phyloP scores from a whole-genome alignment of 2,329 filamentous ascomycete species.

The Ophiosphaerella herpotricha region DNA sequence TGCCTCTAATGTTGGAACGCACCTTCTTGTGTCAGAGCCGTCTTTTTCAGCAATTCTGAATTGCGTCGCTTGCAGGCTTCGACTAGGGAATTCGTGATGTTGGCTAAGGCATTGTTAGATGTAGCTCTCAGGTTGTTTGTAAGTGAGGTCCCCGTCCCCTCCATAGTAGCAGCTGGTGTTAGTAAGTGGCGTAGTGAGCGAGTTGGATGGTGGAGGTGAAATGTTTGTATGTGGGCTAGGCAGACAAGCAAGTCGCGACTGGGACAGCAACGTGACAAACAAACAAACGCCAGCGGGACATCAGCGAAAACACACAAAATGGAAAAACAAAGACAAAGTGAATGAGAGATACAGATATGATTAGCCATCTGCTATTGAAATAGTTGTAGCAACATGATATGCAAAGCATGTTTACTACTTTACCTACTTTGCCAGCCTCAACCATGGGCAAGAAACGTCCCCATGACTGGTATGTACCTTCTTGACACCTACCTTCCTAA shows the following conservation, averaged over 20 bases:
- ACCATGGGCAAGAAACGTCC: background rate
- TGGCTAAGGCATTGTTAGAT: slow-evolving; percentile 19
- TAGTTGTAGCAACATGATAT: background rate
- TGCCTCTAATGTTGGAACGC: background rate
- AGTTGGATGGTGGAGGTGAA: background rate
- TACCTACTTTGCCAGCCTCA: background rate
- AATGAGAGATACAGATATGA: background rate
- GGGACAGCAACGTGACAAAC: background rate
- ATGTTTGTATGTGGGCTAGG: background rate
- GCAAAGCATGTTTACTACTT: background rate
- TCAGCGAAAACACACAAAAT: background rate
- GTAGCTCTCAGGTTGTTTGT: slow-evolving; percentile 7
- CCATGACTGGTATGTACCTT: background rate
- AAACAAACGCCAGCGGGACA: background rate
- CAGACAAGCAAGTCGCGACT: slow-evolving; percentile 1
- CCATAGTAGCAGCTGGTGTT: background rate
- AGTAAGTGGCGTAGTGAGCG: no score
- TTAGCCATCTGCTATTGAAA: background rate
- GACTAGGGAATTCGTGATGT: slow-evolving; percentile 19
- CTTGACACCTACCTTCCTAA: background rate
- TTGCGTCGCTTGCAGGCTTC: slow-evolving; percentile 20
- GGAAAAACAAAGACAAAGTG: background rate
- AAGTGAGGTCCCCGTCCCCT: background rate
- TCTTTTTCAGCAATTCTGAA: slow-evolving; percentile 4
- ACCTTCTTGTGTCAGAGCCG: background rate